Evolutionary conservation across 768 basidiomycete species (phyloP).

Genomic region (Lepiota brunneoincarnata): DNA sequence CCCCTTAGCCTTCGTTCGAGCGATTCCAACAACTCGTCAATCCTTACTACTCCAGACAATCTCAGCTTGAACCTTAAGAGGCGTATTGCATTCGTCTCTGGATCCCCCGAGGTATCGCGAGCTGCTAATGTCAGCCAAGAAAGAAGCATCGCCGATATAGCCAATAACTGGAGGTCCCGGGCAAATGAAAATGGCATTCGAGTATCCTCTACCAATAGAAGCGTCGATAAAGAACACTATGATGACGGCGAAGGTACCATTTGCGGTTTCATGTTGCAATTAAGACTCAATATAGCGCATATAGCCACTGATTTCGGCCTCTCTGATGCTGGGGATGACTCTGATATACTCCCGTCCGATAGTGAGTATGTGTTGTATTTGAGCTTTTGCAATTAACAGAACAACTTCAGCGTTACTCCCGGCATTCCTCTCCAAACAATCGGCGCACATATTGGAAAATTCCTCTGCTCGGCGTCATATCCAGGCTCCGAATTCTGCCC

Average conservation of each 20-base stretch:
- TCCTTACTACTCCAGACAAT: conserved; percentile 60
- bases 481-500: conserved; percentile 49
- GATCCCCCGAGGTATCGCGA: conserved; percentile 30
- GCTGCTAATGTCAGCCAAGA: conserved; percentile 26
- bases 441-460: background rate
- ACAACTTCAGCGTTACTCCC: conserved; percentile 47
- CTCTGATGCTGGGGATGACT: conserved; percentile 47
- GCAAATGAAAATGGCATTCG: conserved; percentile 72
- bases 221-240: conserved; percentile 47
- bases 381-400: conserved; percentile 14
- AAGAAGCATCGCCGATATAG: conserved; percentile 56
- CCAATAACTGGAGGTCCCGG: conserved; percentile 69
- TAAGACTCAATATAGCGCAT: conserved; percentile 36
- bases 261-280: conserved; percentile 9
- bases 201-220: conserved; percentile 44
- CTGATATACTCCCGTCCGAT: conserved; percentile 43
- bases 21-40: conserved; percentile 49
- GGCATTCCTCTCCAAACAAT: conserved; percentile 45
- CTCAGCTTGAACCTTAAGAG: conserved; percentile 36
- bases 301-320: conserved; percentile 50
- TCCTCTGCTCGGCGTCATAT: conserved; percentile 47
- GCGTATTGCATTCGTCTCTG: conserved; percentile 39
- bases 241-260: conserved; percentile 44
- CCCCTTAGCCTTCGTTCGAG: conserved; percentile 68
- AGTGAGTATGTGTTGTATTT: conserved; percentile 28